Evolutionary conservation across 2,329 filamentous ascomycete species (phyloP).

Genomic region (Alternaria tenuissima): DNA sequence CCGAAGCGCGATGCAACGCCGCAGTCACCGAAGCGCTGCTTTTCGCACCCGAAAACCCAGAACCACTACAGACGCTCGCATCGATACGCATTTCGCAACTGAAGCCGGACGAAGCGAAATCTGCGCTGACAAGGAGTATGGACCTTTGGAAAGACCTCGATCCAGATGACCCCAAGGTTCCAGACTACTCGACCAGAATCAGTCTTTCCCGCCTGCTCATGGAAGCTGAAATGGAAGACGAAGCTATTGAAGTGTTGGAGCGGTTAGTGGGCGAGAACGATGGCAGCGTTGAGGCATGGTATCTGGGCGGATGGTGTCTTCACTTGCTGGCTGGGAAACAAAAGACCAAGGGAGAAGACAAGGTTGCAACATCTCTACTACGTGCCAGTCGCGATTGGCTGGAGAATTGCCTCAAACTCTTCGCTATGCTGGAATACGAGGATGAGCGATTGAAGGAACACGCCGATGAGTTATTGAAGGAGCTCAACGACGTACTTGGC

Average conservation of each 20-base stretch:
- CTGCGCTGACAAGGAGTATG: constrained; percentile 80
- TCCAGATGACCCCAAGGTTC: constrained; percentile 74
- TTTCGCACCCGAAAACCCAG: constrained; percentile 79
- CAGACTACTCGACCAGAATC: constrained; percentile 86
- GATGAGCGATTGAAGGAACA: constrained; percentile 81
- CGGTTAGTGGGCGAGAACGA: constrained; percentile 88
- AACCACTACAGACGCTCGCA: constrained; percentile 94
- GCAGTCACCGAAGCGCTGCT: constrained; percentile 90
- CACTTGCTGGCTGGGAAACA: constrained; percentile 79
- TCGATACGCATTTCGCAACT: constrained; percentile 92
- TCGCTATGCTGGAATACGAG: constrained; percentile 80
- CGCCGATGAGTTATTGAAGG: constrained; percentile 72
- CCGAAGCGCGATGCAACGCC: constrained; percentile 85
- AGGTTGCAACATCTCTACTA: constrained; percentile 66
- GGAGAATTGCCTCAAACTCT: constrained; percentile 81
- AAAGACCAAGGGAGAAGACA: constrained; percentile 61
- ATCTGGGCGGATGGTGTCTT: constrained; percentile 93
- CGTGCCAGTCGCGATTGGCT: constrained; percentile 84
- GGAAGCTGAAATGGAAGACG: constrained; percentile 85
- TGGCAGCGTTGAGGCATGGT: constrained; percentile 94
- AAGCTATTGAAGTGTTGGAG: constrained; percentile 86
- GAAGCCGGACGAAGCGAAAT: constrained; percentile 78
- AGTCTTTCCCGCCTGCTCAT: constrained; percentile 85
- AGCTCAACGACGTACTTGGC: constrained; percentile 55
- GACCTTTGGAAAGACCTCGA: constrained; percentile 83